Evolutionary conservation across 257 asterid species (phyloP), one percentile per base, ranked within the genome.

Genomic region (Solanum chaucha): DNA sequence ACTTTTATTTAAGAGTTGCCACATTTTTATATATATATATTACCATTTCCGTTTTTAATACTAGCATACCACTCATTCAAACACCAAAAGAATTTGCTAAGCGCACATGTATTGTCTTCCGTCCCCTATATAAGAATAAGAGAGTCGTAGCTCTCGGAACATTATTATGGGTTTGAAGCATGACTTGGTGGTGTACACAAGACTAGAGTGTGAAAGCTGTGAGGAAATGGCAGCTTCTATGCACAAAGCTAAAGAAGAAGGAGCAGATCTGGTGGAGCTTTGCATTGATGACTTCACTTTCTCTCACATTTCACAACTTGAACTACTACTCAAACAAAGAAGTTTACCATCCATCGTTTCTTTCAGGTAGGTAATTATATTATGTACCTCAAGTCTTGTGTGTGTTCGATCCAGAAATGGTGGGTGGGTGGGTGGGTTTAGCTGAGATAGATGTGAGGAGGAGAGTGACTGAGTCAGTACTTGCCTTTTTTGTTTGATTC

Each of bases 191-290:
- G 88, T 92, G 34, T 91, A 93, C 88, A 86, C 94, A 17, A 24
- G 90, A 19, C 65, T 94, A 72, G 95, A 93, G 80, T 90, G 94
- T 59, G 92, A 92, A 55, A 92, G 86, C 72, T 83, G 38, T 26
- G 91, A 92, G 72, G 94, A 91, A 92, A 91, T 92, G 92, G 32
- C 89, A 48, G 85, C 80, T 35, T 77, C 88, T 5, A 92, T 93
- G 90, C 72, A 83, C 64, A 70, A 90, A 84, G 94, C 97, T 13
- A 91, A 89, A 89, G 80, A 87, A 87, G 91, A 93, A 91, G 97
- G 97, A 83, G 97, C 97, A 44, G 89, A 91, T 65, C 88, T 94
- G 14, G 94, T 92, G 36, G 97, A 94, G 83, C 91, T 94, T 26
- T 92, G 94, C 87, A 72, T 94, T 58, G 90, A 87, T 48, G 89